phyloP scores from a whole-genome alignment of 352 stramenopile genomes.

The Chrysophaeum taylorii region DNA sequence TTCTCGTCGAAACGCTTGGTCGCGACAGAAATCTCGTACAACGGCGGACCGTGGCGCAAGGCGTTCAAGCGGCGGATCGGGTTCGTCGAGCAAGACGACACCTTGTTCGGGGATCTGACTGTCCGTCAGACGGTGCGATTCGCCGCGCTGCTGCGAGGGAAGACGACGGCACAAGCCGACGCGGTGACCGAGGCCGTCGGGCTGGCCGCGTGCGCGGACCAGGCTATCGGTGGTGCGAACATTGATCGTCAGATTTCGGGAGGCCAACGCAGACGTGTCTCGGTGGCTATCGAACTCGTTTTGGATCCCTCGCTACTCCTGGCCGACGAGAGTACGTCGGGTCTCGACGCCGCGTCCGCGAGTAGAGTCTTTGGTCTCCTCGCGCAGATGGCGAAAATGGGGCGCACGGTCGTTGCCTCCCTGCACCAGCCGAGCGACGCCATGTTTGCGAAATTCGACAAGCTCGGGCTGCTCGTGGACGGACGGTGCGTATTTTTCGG shows the following conservation, averaged over 20 bases:
- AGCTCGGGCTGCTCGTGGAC: slow-evolving; percentile 53
- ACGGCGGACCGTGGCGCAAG: slow-evolving; percentile 43
- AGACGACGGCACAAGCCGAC: slow-evolving; percentile 12
- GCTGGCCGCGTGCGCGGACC: slow-evolving; percentile 20
- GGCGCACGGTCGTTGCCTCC: slow-evolving; percentile 45
- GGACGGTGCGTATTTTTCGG: neutral
- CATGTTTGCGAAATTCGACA: slow-evolving; percentile 59
- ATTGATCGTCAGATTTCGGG: slow-evolving; percentile 56
- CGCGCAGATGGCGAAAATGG: slow-evolving; percentile 56
- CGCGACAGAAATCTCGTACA: too few relatives aligned
- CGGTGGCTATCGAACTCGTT: slow-evolving; percentile 69
- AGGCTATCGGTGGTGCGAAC: slow-evolving; percentile 19
- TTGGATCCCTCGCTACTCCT: slow-evolving; percentile 58
- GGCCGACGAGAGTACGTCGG: slow-evolving; percentile 69
- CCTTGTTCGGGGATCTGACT: slow-evolving; percentile 57
- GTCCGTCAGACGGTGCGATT: slow-evolving; percentile 66
- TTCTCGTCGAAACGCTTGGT: too few relatives aligned
- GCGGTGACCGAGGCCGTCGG: slow-evolving; percentile 17
- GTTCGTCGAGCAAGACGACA: slow-evolving; percentile 69
- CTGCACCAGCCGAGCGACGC: slow-evolving; percentile 62
- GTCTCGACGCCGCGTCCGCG: slow-evolving; percentile 62
- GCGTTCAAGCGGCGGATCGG: slow-evolving; percentile 54
- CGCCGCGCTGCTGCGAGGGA: slow-evolving; percentile 58
- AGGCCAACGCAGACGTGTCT: slow-evolving; percentile 61
- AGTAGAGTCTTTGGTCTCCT: slow-evolving; percentile 60